phyloP scores from a whole-genome alignment of 352 stramenopile species.

The Phytophthora cryptogea region DNA sequence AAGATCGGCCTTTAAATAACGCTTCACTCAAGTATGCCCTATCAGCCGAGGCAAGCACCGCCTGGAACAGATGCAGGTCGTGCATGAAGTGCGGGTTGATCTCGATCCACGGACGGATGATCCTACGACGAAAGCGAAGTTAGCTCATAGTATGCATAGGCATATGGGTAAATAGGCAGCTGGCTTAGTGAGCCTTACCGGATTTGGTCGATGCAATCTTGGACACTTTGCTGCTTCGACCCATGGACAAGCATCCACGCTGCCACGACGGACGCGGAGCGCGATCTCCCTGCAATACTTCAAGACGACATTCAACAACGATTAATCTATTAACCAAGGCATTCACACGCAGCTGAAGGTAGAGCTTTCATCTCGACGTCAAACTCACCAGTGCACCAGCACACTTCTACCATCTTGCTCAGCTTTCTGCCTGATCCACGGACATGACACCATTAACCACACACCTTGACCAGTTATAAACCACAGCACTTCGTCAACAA shows the following conservation, averaged over 20 bases:
- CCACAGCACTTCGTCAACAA: neutral
- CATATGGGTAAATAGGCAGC: too few relatives aligned
- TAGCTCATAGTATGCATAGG: neutral
- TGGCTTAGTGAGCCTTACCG: constrained; percentile 39
- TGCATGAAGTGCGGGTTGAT: constrained; percentile 64
- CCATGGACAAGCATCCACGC: constrained; percentile 54
- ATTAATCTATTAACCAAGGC: too few relatives aligned
- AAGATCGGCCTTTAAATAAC: constrained; percentile 19
- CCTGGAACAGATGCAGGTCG: constrained; percentile 52
- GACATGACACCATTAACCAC: neutral
- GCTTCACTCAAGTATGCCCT: constrained; percentile 3
- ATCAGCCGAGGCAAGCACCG: constrained; percentile 15
- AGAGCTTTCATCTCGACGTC: neutral
- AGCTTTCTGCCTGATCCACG: constrained; percentile 34
- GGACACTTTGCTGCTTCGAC: constrained; percentile 24
- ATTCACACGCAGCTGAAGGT: neutral
- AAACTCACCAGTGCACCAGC: constrained; percentile 69
- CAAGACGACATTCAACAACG: neutral
- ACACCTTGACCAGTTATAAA: neutral
- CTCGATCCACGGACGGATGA: constrained; percentile 69
- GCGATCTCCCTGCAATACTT: constrained; percentile 69
- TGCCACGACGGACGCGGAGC: constrained; percentile 56
- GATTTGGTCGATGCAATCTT: constrained; percentile 49
- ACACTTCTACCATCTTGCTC: constrained; percentile 47
- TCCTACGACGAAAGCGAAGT: constrained; percentile 28